Percentiles rank a stretch among this genome's conserved stretches.
phyloP scores from a whole-genome alignment of 331 rosid genomes.

The Acacia concinna region DNA sequence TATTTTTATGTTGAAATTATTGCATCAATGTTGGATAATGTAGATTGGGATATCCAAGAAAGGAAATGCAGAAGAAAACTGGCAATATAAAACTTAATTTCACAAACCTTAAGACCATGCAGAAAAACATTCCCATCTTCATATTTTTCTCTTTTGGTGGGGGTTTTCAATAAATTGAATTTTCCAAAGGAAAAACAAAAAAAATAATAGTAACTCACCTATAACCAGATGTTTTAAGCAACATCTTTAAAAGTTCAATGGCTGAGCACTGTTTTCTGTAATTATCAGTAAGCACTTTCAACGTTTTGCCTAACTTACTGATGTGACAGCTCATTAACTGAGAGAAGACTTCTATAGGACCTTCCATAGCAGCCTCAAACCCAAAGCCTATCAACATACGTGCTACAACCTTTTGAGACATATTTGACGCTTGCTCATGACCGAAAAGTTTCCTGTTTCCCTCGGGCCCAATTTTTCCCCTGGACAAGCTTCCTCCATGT shows the following conservation, averaged over 20 bases:
- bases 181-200: background rate
- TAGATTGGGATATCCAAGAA: background rate
- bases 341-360: conserved; percentile 77
- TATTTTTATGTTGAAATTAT: conserved; percentile 5
- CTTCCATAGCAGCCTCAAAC: conserved; percentile 79
- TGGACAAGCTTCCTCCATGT: conserved; percentile 55
- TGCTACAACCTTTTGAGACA: conserved; percentile 72
- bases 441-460: conserved; percentile 55
- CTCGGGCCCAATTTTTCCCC: conserved; percentile 54
- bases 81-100: background rate
- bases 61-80: background rate
- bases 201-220: conserved; percentile 50
- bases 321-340: conserved; percentile 69
- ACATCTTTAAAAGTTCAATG: conserved; percentile 78
- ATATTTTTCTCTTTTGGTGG: background rate
- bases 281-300: conserved; percentile 79
- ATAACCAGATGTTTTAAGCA: conserved; percentile 73
- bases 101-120: background rate
- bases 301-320: conserved; percentile 61
- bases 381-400: conserved; percentile 60
- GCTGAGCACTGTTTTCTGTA: conserved; percentile 87
- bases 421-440: conserved; percentile 62
- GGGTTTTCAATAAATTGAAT: background rate
- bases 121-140: background rate
- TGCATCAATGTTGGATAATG: background rate